phyloP scores from a whole-genome alignment of 2,329 filamentous ascomycete genomes.

The Fusarium sp. region DNA sequence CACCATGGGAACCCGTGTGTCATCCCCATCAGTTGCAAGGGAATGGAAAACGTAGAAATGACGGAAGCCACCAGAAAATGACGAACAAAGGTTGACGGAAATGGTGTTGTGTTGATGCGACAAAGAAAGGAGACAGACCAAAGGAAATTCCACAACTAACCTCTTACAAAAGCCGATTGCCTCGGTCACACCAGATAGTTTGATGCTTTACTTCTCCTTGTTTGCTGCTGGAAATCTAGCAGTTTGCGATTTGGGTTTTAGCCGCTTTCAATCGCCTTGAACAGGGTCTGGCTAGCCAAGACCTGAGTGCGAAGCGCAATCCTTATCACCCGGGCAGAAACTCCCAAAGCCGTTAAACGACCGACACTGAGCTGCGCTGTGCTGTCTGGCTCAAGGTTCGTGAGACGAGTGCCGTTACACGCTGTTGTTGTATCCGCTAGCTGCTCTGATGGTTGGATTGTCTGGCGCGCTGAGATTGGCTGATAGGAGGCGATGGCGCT shows the following conservation, averaged over 20 bases:
- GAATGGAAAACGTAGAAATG: constrained; percentile 14
- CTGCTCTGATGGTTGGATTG: constrained; percentile 20
- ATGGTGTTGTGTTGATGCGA: constrained; percentile 24
- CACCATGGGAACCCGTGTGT: background rate
- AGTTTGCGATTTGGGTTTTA: constrained; percentile 21
- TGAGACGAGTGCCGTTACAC: constrained; percentile 32
- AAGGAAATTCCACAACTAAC: constrained; percentile 43
- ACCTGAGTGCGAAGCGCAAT: constrained; percentile 10
- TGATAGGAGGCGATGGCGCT: constrained; percentile 34
- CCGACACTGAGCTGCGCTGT: background rate
- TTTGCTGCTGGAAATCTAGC: background rate
- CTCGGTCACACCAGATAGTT: constrained; percentile 21
- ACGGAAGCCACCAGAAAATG: constrained; percentile 17
- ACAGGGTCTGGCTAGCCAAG: constrained; percentile 26
- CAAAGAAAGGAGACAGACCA: constrained; percentile 26
- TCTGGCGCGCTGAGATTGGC: constrained; percentile 38
- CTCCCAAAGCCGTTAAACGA: constrained; percentile 16
- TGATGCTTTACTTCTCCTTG: constrained; percentile 5
- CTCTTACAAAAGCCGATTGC: constrained; percentile 33
- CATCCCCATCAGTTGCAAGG: constrained; percentile 12
- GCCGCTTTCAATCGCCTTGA: constrained; percentile 21
- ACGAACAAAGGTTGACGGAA: constrained; percentile 3
- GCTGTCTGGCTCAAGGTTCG: constrained; percentile 1
- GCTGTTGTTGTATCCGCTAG: constrained; percentile 21
- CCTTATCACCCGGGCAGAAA: constrained; percentile 15